Conservation (phyloP, 2,329 filamentous ascomycete species). For the Thelonectria blattea region DNA sequence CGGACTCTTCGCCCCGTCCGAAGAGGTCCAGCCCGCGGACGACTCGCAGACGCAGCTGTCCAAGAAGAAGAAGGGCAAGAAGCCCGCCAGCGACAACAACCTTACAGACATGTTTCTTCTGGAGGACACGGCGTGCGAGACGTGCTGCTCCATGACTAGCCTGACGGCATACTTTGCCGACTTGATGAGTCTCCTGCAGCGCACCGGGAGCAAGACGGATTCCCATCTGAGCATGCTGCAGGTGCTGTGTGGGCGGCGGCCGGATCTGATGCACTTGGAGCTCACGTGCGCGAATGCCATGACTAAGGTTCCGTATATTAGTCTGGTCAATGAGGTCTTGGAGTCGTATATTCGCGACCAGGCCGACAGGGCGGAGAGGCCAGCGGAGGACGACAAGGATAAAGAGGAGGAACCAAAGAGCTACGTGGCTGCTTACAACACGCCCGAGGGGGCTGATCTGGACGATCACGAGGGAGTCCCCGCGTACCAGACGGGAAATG, state of each 20-base stretch:
- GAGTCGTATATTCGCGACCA: neutral
- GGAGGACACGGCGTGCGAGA: neutral
- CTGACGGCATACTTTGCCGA: conserved; percentile 22
- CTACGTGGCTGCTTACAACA: too few relatives aligned
- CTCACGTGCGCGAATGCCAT: conserved; percentile 17
- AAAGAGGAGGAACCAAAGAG: neutral
- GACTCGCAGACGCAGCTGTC: too few relatives aligned
- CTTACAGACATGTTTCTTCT: too few relatives aligned
- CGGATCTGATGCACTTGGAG: conserved; percentile 12
- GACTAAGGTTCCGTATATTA: conserved; percentile 14
- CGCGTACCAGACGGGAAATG: too few relatives aligned
- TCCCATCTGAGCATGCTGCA: neutral
- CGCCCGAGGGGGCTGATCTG: too few relatives aligned
- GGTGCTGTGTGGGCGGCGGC: conserved; percentile 2
- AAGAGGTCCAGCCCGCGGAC: too few relatives aligned
- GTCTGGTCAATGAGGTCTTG: conserved; percentile 17
- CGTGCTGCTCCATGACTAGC: conserved; percentile 8
- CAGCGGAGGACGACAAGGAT: too few relatives aligned
- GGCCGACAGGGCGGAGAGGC: too few relatives aligned
- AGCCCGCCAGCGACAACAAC: too few relatives aligned
- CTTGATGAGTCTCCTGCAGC: conserved; percentile 8
- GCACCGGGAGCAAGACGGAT: neutral
- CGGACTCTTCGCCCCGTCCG: too few relatives aligned
- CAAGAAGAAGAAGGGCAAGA: too few relatives aligned
- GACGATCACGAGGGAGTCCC: too few relatives aligned